These are phyloP conservation scores for Theobroma grandiflorum DNA, from an alignment of 441 rosid genomes.

Conservation along the genomic window DNA sequence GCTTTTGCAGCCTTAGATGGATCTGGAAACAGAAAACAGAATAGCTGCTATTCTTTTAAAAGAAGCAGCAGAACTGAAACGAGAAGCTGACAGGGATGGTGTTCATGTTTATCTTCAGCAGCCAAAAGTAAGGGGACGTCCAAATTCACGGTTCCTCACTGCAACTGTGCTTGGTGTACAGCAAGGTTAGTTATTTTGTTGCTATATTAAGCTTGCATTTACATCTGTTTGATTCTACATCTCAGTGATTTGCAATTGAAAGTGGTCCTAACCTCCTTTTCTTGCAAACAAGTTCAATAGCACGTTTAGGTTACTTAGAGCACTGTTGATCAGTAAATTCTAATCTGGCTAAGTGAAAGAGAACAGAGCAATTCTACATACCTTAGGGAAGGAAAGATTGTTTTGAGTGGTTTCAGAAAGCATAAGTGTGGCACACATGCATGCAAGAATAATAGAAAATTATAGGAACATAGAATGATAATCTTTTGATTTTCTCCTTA, in stretches of 20 bases:
- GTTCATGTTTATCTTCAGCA: slow-evolving; percentile 75
- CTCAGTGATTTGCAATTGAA: not conserved
- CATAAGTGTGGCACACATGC: not conserved
- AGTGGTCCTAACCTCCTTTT: not conserved
- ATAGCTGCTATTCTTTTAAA: slow-evolving; percentile 84
- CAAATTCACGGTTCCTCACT: slow-evolving; percentile 87
- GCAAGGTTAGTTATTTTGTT: slow-evolving; percentile 57
- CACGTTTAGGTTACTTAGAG: not conserved
- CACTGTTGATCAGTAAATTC: not conserved
- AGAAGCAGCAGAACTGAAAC: slow-evolving; percentile 88
- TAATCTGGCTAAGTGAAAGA: not conserved
- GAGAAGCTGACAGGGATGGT: slow-evolving; percentile 80
- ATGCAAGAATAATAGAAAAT: not conserved
- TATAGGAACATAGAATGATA: not conserved
- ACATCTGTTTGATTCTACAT: not conserved
- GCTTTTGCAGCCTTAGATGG: slow-evolving; percentile 51
- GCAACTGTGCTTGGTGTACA: slow-evolving; percentile 94
- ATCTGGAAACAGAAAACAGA: slow-evolving; percentile 88
- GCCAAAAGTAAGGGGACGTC: slow-evolving; percentile 70
- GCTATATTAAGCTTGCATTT: not conserved
- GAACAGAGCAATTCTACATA: not conserved
- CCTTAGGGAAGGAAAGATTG: not conserved
- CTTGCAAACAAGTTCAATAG: not conserved
- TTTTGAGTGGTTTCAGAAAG: not conserved
- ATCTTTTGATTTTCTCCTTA: not conserved